Base-by-base conservation (phyloP, 768 basidiomycete species). In the Rhizopogon rudus region DNA sequence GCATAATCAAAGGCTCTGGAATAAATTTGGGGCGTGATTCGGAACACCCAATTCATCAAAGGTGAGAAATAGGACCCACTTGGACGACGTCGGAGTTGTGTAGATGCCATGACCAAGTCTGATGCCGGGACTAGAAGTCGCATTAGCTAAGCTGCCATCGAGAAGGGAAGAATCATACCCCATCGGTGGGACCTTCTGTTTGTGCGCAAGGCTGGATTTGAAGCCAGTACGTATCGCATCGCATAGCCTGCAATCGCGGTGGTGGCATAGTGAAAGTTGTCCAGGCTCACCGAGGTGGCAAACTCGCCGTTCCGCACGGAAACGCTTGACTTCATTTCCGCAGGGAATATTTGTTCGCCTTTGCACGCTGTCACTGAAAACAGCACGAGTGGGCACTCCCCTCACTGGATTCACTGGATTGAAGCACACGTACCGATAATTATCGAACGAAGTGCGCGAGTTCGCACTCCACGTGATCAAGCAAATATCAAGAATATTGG, bases 21-120 rank as follows among this genome's bases (percentile, higher is more conserved):
- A 54, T 8, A 7, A 6, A 37, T 31, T 0, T 7, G n/a, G 31
- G 12, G 35, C 8, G 35, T 35, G 35, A 35, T 35, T 10, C 35
- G 35, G 35, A 33, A 33, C 8, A 33, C 1, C 5, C 31, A 9
- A 9, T 33, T 4, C 31, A 37, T 48, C 14, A 13, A 42, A 35
- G 9, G 35, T 2, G 37, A 29, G 39, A 20, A 25, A 49, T 20
- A 25, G 42, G 14, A n/a, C 57, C 52, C 0, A 68, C 65, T 67
- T 68, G 40, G 64, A 64, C 31, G 66, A 64, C 1, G 57, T 22
- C 6, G 40, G 41, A 13, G 53, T 66, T 3, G 65, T 62, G 29
- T 67, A 68, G 20, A 67, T 57, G 22, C 65, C 65, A 10, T 64
- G 64, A 1, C 66, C 66, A 3, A 66, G 61, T 44, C 65, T 58